Conservation (phyloP, 108 stramenopile genomes). For the Nannochloropsis granulata region DNA sequence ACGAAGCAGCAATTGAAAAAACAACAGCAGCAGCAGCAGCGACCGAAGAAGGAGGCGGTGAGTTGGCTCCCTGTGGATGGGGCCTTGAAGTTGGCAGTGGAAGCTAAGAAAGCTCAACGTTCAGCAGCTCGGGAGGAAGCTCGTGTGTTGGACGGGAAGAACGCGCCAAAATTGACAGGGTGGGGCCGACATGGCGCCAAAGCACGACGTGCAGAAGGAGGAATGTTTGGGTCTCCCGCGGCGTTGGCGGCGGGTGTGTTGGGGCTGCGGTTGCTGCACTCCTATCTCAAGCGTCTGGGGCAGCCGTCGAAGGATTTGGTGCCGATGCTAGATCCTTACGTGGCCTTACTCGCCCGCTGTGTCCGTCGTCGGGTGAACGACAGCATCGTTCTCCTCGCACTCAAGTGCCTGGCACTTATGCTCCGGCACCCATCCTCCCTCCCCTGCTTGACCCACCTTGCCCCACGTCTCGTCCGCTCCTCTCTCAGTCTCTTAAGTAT, state of each 20-base stretch:
- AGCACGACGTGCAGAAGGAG: neutral
- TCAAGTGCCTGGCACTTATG: conserved; percentile 57
- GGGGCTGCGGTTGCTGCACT: conserved; percentile 58
- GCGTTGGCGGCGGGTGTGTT: conserved; percentile 54
- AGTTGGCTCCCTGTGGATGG: conserved; percentile 9
- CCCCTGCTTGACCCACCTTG: conserved; percentile 24
- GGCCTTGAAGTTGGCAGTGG: conserved; percentile 2
- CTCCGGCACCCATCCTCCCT: conserved; percentile 31
- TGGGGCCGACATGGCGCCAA: conserved; percentile 19
- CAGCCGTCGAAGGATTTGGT: neutral
- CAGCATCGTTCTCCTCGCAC: conserved; percentile 48
- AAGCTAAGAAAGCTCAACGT: conserved; percentile 3
- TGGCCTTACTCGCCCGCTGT: neutral
- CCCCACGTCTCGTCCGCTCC: conserved; percentile 50
- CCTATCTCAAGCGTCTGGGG: conserved; percentile 50
- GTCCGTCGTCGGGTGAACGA: neutral
- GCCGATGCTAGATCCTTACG: neutral
- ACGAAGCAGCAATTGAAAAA: neutral
- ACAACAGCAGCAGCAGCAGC: conserved; percentile 6
- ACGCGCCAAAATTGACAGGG: conserved; percentile 33
- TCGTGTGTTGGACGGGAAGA: conserved; percentile 22
- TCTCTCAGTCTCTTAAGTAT: conserved; percentile 53
- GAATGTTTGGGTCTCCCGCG: conserved; percentile 3
- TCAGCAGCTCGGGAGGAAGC: conserved; percentile 8
- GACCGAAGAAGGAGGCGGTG: neutral